Evolutionary conservation across 2,329 filamentous ascomycete genomes (phyloP).

Genomic region (Penicillium aurantiogriseum): DNA sequence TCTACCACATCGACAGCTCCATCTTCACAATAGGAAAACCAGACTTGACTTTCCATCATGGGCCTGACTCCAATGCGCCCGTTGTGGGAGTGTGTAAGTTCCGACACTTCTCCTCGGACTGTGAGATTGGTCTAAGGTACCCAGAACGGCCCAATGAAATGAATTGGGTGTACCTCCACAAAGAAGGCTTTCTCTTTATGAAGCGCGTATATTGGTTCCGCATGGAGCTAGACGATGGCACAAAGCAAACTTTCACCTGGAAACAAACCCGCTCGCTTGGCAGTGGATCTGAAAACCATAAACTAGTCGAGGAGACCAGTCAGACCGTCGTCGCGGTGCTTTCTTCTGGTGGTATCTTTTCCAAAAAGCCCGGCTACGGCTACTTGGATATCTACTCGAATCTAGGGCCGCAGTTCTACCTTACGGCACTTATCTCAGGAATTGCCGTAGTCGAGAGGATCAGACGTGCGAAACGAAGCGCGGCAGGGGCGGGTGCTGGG

Average conservation of each 20-base stretch:
- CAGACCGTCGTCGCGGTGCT: constrained; percentile 33
- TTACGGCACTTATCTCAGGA: constrained; percentile 31
- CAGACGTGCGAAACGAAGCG: constrained; percentile 14
- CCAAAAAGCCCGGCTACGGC: constrained; percentile 34
- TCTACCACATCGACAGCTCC: constrained; percentile 32
- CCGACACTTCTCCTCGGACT: constrained; percentile 32
- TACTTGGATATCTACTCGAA: constrained; percentile 31
- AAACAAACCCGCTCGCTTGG: constrained; percentile 33
- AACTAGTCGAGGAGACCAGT: constrained; percentile 35
- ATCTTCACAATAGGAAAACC: constrained; percentile 31
- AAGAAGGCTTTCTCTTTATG: constrained; percentile 21
- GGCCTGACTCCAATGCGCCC: constrained; percentile 26
- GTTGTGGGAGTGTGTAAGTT: constrained; percentile 35
- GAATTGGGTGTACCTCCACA: constrained; percentile 32
- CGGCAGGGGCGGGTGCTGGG: constrained; percentile 6
- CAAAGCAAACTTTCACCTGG: constrained; percentile 32
- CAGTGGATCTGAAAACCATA: constrained; percentile 28
- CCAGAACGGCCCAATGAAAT: constrained; percentile 23
- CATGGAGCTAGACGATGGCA: constrained; percentile 17
- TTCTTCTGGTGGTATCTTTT: constrained; percentile 24
- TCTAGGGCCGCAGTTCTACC: constrained; percentile 30
- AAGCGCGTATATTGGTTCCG: constrained; percentile 31
- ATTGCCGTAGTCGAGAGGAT: constrained; percentile 29
- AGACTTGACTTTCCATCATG: constrained; percentile 35
- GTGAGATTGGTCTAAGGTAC: constrained; percentile 35